phyloP scores from a whole-genome alignment of 805 yeast species.

The Yamadazyma ubonensis region DNA sequence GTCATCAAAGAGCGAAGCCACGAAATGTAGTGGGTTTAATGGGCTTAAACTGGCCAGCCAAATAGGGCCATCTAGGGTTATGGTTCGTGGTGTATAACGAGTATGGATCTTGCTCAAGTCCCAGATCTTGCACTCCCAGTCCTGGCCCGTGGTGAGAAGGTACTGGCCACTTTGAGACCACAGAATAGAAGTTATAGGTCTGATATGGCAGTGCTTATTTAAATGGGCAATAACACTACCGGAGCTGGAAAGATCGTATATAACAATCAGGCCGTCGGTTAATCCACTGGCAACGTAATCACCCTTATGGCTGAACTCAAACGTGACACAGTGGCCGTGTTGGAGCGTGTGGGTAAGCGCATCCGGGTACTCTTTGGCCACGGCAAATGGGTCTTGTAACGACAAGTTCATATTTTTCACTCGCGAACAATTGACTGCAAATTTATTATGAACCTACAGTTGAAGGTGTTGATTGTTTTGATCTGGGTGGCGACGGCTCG shows the following conservation, averaged over 20 bases:
- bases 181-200: conserved; percentile 67
- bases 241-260: conserved; percentile 71
- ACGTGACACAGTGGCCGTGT: conserved; percentile 63
- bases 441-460: too few relatives aligned
- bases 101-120: conserved; percentile 48
- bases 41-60: conserved; percentile 70
- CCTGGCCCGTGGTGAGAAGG: conserved; percentile 69
- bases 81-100: conserved; percentile 29
- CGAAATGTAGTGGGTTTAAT: conserved; percentile 42
- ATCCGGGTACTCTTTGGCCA: conserved; percentile 90
- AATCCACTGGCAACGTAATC: conserved; percentile 85
- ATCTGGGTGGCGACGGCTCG: neutral
- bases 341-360: conserved; percentile 68
- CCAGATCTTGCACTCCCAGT: conserved; percentile 83
- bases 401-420: conserved; percentile 89
- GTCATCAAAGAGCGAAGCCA: conserved; percentile 67
- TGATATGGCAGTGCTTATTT: conserved; percentile 55
- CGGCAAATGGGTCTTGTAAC: conserved; percentile 85
- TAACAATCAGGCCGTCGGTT: conserved; percentile 67
- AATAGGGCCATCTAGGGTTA: conserved; percentile 65
- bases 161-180: conserved; percentile 79
- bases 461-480: conserved; percentile 3
- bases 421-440: too few relatives aligned
- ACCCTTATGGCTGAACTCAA: conserved; percentile 71
- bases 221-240: conserved; percentile 54